Conservation (phyloP, 352 stramenopile genomes). For the Phytophthora podocarpi region DNA sequence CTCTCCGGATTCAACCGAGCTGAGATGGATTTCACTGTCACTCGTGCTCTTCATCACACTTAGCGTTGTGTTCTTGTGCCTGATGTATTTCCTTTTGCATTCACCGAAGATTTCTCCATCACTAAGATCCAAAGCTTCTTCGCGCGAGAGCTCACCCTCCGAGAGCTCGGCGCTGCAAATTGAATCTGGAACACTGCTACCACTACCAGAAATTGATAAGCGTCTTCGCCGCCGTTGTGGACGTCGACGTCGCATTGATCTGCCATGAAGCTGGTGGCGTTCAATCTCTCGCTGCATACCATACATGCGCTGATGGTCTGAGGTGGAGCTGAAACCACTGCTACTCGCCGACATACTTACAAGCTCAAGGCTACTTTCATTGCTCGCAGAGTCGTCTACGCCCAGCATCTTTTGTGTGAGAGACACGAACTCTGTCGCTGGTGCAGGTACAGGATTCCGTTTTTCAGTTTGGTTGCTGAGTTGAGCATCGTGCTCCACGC, state of each 20-base stretch:
- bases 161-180: conserved; percentile 47
- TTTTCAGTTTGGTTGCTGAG: not conserved
- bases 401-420: conserved; percentile 13
- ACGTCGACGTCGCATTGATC: conserved; percentile 1
- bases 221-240: not conserved
- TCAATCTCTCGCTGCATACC: conserved; percentile 21
- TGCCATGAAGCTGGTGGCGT: conserved; percentile 11
- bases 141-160: conserved; percentile 41
- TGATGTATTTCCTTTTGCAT: conserved; percentile 28
- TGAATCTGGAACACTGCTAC: conserved; percentile 34
- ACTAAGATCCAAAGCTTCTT: conserved; percentile 46
- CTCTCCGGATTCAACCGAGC: conserved; percentile 65
- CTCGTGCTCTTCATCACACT: conserved; percentile 2
- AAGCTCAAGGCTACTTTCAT: conserved; percentile 9
- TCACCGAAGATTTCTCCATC: conserved; percentile 68
- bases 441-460: not conserved
- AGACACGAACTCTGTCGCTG: not conserved
- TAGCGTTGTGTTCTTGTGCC: conserved; percentile 29
- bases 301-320: not conserved
- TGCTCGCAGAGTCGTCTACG: not conserved
- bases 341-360: conserved; percentile 20
- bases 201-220: conserved; percentile 24
- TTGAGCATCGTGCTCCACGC: not conserved
- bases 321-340: conserved; percentile 14
- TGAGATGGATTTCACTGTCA: conserved; percentile 16